These are phyloP conservation scores for Fusarium setosum DNA, from an alignment of 2,329 filamentous ascomycete genomes.

Conservation along the genomic window DNA sequence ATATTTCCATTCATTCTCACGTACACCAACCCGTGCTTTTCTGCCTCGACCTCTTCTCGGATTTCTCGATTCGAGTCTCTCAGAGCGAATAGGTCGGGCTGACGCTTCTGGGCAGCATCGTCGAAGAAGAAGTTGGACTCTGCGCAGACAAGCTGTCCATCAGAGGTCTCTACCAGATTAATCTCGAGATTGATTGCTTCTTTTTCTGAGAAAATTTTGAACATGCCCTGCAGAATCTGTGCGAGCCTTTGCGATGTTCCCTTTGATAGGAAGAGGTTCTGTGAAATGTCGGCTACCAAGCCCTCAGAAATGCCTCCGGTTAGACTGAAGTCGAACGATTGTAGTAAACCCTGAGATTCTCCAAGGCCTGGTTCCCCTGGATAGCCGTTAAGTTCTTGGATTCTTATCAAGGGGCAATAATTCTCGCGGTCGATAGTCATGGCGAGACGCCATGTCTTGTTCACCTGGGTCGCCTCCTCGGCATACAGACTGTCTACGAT, in stretches of 20 bases:
- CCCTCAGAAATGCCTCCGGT: constrained; percentile 42
- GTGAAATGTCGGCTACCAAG: constrained; percentile 29
- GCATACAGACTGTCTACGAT: constrained; percentile 50
- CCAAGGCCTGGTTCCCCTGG: constrained; percentile 33
- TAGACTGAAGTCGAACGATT: constrained; percentile 40
- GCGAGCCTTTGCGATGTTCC: constrained; percentile 25
- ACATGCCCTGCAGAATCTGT: constrained; percentile 37
- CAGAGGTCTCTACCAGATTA: constrained; percentile 46
- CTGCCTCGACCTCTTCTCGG: constrained; percentile 50
- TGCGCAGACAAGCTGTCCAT: constrained; percentile 46
- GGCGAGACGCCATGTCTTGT: constrained; percentile 53
- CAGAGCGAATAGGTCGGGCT: constrained; percentile 51
- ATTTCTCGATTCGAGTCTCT: constrained; percentile 50
- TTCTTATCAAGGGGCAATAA: constrained; percentile 50
- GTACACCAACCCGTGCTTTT: constrained; percentile 80
- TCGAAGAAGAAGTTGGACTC: constrained; percentile 60
- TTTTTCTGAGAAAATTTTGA: constrained; percentile 55
- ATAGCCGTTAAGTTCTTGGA: constrained; percentile 34
- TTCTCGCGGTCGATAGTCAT: constrained; percentile 57
- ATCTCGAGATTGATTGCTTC: constrained; percentile 61
- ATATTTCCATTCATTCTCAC: constrained; percentile 73
- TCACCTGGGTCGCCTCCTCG: constrained; percentile 44
- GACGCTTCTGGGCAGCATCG: constrained; percentile 57
- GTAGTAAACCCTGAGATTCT: not conserved
- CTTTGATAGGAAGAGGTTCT: not conserved